Base-by-base conservation (phyloP, 176 grass and related monocot species). In the Phragmites australis region DNA sequence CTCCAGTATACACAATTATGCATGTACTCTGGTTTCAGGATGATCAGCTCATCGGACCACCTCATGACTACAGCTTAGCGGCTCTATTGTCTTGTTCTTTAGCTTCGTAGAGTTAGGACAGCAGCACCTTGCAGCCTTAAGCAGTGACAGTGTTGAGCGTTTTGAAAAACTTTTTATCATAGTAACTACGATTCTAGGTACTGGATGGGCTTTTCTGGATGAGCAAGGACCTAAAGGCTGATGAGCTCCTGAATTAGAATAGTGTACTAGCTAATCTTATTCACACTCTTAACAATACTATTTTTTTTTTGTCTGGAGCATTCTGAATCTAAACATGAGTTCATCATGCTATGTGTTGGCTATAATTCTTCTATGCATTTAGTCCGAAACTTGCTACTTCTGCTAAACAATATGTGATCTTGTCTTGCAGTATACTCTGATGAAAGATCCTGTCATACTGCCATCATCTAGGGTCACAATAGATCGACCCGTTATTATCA, bases 361-460 rank as follows among this genome's bases (percentile, higher is more conserved):
- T 9, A 68, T 49, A 67, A 25, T 59, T 65, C 30, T 68, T 68
- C n/a, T 59, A 50, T 15, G 44, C 8, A 6, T 71, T 85, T 51
- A 40, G 59, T 58, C 54, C 26, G 16, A 32, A 58, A 58, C 10
- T 40, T 74, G 41, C 31, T 69, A 44, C 61, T 53, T 51, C 1
- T 59, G 42, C 11, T 52, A 27, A 40, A 61, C 45, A n/a, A 78
- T 37, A 6, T 80, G 0, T 18, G 9, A 7, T 46, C 51, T 77
- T 31, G 19, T 87, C 61, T 54, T 62, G 58, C 84, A 99, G 96
- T 99, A 81, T 85, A 95, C 92, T 55, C 84, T 99, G 61, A 94
- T 98, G 92, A 91, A 91, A 74, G 96, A 99, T 89, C 96, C 96
- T 78, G 96, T 99, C 39, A 99, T 91, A 67, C 83, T 99, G 54